phyloP scores from a whole-genome alignment of 2,329 filamentous ascomycete genomes.

The Lecanicillium sp. region DNA sequence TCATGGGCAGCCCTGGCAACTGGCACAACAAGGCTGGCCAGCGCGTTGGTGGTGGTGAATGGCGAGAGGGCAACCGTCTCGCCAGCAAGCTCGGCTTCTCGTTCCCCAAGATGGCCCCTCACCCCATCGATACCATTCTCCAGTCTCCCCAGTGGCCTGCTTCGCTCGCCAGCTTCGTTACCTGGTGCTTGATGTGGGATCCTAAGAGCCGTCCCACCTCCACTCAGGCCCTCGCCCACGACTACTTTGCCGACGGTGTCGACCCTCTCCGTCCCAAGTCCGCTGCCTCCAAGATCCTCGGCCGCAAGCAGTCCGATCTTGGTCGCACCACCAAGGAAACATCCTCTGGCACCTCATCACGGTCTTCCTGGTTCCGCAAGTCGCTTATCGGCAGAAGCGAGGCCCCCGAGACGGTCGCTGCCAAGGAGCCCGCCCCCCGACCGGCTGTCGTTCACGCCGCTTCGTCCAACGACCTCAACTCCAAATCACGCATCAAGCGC shows the following conservation, averaged over 20 bases:
- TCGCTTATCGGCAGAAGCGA: constrained; percentile 81
- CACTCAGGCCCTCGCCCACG: constrained; percentile 86
- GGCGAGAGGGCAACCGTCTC: constrained; percentile 88
- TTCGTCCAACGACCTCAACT: constrained; percentile 35
- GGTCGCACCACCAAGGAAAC: constrained; percentile 60
- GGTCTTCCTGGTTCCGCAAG: constrained; percentile 95
- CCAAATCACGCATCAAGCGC: constrained; percentile 61
- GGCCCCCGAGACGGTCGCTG: constrained; percentile 53
- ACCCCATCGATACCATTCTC: constrained; percentile 90
- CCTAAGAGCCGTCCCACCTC: constrained; percentile 88
- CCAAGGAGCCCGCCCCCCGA: constrained; percentile 42
- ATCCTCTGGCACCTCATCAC: constrained; percentile 58
- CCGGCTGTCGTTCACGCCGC: constrained; percentile 39
- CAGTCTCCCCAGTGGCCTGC: constrained; percentile 87
- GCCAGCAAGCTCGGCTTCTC: constrained; percentile 97
- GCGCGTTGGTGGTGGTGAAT: constrained; percentile 90
- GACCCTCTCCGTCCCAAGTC: constrained; percentile 92
- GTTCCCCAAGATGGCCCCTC: constrained; percentile 98
- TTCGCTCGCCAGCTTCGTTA: constrained; percentile 86
- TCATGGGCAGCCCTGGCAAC: constrained; percentile 97
- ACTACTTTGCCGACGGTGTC: constrained; percentile 88
- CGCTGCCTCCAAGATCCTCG: constrained; percentile 74
- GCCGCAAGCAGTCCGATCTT: constrained; percentile 84
- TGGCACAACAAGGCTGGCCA: constrained; percentile 92
- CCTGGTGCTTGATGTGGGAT: constrained; percentile 99